A percentile compares a stretch with the other conserved stretches of the same genome.
These are phyloP conservation scores for Russula sp. DNA, from an alignment of 768 basidiomycete species.

Conservation along the genomic window DNA sequence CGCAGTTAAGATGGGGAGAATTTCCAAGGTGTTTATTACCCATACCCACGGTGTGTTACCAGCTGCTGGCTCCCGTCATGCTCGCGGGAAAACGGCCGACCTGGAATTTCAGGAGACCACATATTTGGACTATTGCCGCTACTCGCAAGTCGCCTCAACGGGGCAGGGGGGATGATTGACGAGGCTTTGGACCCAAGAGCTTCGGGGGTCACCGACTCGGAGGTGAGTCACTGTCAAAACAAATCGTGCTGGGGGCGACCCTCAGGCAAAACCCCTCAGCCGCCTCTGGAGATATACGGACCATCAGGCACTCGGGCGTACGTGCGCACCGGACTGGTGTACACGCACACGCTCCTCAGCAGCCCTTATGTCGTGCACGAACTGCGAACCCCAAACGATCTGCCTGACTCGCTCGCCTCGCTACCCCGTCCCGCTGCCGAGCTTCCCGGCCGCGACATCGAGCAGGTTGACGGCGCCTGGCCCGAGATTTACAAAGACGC, in stretches of 20 bases:
- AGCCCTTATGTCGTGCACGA: constrained; percentile 78
- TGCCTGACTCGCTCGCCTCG: constrained; percentile 28
- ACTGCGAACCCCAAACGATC: constrained; percentile 59
- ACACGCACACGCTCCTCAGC: constrained; percentile 64
- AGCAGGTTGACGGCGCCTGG: constrained; percentile 58
- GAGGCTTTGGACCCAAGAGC: constrained; percentile 55
- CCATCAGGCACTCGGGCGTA: constrained; percentile 79
- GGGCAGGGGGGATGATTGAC: constrained; percentile 60
- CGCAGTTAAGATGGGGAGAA: constrained; percentile 67
- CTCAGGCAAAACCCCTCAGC: constrained; percentile 35
- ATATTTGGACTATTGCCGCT: constrained; percentile 71
- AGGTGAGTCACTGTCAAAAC: constrained; percentile 4
- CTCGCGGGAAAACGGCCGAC: neutral
- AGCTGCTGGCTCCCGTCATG: neutral
- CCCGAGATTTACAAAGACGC: constrained; percentile 52
- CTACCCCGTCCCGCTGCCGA: constrained; percentile 50
- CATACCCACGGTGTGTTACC: constrained; percentile 70
- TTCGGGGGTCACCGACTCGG: constrained; percentile 22
- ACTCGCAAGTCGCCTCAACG: constrained; percentile 64
- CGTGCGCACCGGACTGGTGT: constrained; percentile 58
- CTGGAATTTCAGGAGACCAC: constrained; percentile 58
- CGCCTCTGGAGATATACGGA: constrained; percentile 80
- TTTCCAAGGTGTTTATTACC: constrained; percentile 81
- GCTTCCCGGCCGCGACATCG: constrained; percentile 60
- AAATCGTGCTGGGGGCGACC: neutral